These are phyloP conservation scores for Diutina rugosa DNA, from an alignment of 1,139 yeast species.

Conservation along the genomic window DNA sequence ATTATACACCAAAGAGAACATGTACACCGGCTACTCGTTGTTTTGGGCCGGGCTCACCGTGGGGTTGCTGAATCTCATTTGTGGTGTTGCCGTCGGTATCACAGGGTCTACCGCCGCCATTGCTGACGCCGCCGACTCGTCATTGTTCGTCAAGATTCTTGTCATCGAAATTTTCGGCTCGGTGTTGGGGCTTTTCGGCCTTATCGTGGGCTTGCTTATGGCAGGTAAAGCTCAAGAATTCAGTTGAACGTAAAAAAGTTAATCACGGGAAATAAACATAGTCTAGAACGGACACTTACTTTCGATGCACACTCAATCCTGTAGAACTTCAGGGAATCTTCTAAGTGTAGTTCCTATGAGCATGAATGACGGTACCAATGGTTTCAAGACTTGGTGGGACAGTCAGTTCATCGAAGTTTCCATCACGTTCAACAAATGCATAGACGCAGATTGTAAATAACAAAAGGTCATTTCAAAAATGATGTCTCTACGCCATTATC, in stretches of 20 bases:
- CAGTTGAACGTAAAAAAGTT: conserved; percentile 1
- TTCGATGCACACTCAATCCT: not conserved
- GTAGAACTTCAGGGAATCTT: not conserved
- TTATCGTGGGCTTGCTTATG: conserved; percentile 94
- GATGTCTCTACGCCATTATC: too few species aligned
- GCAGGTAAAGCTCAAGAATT: conserved; percentile 91
- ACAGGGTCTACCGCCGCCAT: conserved; percentile 98
- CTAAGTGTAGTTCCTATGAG: not conserved
- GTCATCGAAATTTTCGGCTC: conserved; percentile 97
- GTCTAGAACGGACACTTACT: not conserved
- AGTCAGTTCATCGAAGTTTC: too few species aligned
- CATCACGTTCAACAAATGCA: too few species aligned
- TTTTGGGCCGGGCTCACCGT: conserved; percentile 99
- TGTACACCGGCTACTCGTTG: conserved; percentile 86
- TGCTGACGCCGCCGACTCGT: conserved; percentile 94
- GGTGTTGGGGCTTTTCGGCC: conserved; percentile 85
- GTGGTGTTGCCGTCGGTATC: conserved; percentile 96
- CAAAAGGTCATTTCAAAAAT: too few species aligned
- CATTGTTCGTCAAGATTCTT: conserved; percentile 87
- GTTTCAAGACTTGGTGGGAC: not conserved
- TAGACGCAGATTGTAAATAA: too few species aligned
- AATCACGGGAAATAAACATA: not conserved
- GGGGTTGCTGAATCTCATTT: conserved; percentile 82
- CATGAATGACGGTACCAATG: not conserved
- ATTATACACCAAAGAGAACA: conserved; percentile 67